Conservation (phyloP, 768 basidiomycete species). For the Xerocomellus dryophilus region DNA sequence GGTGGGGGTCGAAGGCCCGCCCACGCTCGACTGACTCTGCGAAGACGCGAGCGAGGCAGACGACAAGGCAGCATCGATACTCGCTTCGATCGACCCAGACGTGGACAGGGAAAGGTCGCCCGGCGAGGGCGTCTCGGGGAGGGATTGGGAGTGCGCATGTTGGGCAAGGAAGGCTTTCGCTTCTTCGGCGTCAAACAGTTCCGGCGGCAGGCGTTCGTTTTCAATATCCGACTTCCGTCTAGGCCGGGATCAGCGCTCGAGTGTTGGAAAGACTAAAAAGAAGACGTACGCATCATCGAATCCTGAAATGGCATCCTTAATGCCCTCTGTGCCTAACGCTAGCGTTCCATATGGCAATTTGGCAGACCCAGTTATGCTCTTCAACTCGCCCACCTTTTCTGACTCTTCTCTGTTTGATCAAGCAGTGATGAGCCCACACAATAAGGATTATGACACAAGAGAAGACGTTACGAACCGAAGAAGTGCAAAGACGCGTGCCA, state of each 20-base stretch:
- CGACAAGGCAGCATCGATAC: constrained; percentile 33
- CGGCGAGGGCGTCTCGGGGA: constrained; percentile 52
- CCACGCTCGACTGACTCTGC: constrained; percentile 19
- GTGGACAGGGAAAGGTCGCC: constrained; percentile 44
- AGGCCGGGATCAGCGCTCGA: background rate
- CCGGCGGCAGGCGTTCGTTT: constrained; percentile 97
- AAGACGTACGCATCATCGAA: constrained; percentile 67
- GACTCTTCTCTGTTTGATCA: constrained; percentile 78
- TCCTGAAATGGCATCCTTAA: constrained; percentile 88
- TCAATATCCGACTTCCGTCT: constrained; percentile 98
- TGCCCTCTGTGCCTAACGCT: constrained; percentile 87
- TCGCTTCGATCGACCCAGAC: constrained; percentile 43
- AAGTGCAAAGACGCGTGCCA: constrained; percentile 94
- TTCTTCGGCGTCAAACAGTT: constrained; percentile 82
- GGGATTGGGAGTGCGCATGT: constrained; percentile 33
- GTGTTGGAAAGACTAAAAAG: background rate
- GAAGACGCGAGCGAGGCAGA: constrained; percentile 26
- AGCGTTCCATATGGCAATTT: constrained; percentile 82
- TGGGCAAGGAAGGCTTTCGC: constrained; percentile 57
- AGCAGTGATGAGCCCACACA: background rate
- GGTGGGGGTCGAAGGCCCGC: constrained; percentile 19
- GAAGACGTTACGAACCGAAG: constrained; percentile 69
- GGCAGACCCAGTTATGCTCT: constrained; percentile 76
- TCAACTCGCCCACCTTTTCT: constrained; percentile 95
- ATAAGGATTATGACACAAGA: too few species aligned